A percentile compares a stretch with the other conserved stretches of the same genome.
Conservation (phyloP, 2,329 filamentous ascomycete species). For the Hymenoscyphus fructigenus region DNA sequence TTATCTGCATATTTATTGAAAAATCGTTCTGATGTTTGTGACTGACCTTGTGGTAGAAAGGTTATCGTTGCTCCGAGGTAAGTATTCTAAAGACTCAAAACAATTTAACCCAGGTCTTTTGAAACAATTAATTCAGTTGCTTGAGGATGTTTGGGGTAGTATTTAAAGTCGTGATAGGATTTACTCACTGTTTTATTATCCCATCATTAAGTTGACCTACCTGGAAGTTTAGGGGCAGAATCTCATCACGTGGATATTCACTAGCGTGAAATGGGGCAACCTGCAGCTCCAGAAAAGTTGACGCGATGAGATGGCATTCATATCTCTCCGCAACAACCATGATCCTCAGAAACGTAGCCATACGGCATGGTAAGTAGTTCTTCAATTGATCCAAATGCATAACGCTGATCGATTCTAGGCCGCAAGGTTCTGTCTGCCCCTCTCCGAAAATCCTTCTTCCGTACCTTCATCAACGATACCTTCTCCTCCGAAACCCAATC, state of each 20-base stretch:
- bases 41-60: neutral
- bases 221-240: neutral
- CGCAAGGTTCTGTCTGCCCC: conserved; percentile 51
- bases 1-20: neutral
- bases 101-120: neutral
- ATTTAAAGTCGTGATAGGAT: neutral
- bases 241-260: neutral
- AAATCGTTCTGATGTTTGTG: neutral
- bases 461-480: conserved; percentile 39
- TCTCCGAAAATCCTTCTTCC: conserved; percentile 40
- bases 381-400: neutral
- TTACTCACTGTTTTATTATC: neutral
- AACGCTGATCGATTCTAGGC: conserved; percentile 43
- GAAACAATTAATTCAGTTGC: neutral
- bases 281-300: conserved; percentile 32
- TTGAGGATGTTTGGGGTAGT: neutral
- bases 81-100: neutral
- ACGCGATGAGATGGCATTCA: conserved; percentile 14
- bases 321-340: conserved; percentile 41
- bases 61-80: no score
- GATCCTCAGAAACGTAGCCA: conserved; percentile 55
- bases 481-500: conserved; percentile 19
- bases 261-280: conserved; percentile 20
- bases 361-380: conserved; percentile 52
- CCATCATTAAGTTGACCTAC: no score